These are phyloP conservation scores for Talaromyces verruculosus DNA, from an alignment of 2,329 filamentous ascomycete genomes.

Conservation along the genomic window DNA sequence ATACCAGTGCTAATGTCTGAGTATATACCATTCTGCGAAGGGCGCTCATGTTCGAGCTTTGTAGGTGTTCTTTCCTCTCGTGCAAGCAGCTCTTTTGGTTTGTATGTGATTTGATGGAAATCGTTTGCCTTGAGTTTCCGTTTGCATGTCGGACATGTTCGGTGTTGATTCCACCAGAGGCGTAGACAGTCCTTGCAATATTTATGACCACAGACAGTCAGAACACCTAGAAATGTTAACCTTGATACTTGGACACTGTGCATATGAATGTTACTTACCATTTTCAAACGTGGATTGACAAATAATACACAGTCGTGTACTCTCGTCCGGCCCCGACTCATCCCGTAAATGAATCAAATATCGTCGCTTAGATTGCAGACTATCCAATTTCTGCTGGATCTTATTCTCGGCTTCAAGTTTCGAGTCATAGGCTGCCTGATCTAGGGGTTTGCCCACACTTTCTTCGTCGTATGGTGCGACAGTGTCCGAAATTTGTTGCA, in stretches of 20 bases:
- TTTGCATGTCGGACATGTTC: constrained; percentile 85
- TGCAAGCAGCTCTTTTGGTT: constrained; percentile 69
- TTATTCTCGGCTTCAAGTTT: constrained; percentile 51
- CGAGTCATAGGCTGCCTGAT: constrained; percentile 48
- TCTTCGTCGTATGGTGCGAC: constrained; percentile 71
- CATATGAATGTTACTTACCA: constrained; percentile 55
- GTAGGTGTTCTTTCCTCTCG: constrained; percentile 52
- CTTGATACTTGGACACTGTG: not conserved
- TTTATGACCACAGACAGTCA: constrained; percentile 83
- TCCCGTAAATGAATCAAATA: constrained; percentile 66
- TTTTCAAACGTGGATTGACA: constrained; percentile 74
- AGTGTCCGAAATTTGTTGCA: constrained; percentile 87
- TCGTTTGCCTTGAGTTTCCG: constrained; percentile 62
- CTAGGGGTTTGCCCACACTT: constrained; percentile 57
- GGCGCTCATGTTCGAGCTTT: constrained; percentile 32
- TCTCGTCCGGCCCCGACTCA: constrained; percentile 62
- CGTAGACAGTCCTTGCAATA: constrained; percentile 88
- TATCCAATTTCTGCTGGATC: constrained; percentile 59
- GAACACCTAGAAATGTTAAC: constrained; percentile 32
- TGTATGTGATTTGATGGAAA: constrained; percentile 82
- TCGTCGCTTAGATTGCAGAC: constrained; percentile 69
- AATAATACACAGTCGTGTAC: constrained; percentile 74
- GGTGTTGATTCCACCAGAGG: constrained; percentile 72
- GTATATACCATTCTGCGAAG: constrained; percentile 63
- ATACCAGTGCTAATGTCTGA: constrained; percentile 69